These are phyloP conservation scores for Delitschia confertaspora DNA, from an alignment of 495 filamentous ascomycete species.

Conservation along the genomic window DNA sequence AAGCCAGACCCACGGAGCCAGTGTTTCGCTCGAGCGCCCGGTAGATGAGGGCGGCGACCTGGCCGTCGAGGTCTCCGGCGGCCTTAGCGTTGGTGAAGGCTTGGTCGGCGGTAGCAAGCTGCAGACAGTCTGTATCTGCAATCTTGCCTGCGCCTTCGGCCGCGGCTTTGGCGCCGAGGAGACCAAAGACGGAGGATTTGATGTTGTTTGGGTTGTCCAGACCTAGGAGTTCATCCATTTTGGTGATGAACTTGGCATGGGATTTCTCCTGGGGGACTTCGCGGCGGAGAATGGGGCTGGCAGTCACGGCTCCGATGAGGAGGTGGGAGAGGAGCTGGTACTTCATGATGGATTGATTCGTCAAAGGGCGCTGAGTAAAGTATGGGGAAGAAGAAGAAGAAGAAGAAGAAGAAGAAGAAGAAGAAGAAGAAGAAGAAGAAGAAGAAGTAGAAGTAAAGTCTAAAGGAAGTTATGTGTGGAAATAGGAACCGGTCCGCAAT, in stretches of 20 bases:
- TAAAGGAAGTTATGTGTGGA: too few relatives aligned
- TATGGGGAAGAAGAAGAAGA: slow-evolving; percentile 5
- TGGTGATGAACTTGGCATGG: slow-evolving; percentile 47
- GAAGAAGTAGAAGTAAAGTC: too few relatives aligned
- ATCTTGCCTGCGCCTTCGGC: slow-evolving; percentile 48
- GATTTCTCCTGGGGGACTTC: slow-evolving; percentile 56
- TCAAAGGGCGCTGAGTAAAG: slow-evolving; percentile 5
- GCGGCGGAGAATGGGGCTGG: slow-evolving; percentile 32
- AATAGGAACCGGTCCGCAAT: too few relatives aligned
- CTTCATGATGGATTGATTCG: slow-evolving; percentile 19
- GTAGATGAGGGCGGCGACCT: slow-evolving; percentile 52
- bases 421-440: slow-evolving; percentile 28
- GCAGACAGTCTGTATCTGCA: slow-evolving; percentile 51
- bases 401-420: slow-evolving; percentile 10
- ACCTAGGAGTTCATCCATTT: slow-evolving; percentile 40
- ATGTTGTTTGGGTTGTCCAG: slow-evolving; percentile 55
- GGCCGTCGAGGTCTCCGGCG: slow-evolving; percentile 47
- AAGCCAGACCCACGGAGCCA: slow-evolving; percentile 45
- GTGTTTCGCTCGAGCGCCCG: slow-evolving; percentile 59
- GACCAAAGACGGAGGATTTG: slow-evolving; percentile 51
- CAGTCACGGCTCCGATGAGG: slow-evolving; percentile 15
- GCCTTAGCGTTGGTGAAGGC: slow-evolving; percentile 63
- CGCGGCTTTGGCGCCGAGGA: slow-evolving; percentile 53
- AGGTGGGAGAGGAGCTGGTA: slow-evolving; percentile 22
- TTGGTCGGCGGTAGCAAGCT: slow-evolving; percentile 59